Percentiles rank a stretch among this genome's conserved stretches.
Evolutionary conservation across 768 basidiomycete species (phyloP).

Genomic region (Boletus fagicola): DNA sequence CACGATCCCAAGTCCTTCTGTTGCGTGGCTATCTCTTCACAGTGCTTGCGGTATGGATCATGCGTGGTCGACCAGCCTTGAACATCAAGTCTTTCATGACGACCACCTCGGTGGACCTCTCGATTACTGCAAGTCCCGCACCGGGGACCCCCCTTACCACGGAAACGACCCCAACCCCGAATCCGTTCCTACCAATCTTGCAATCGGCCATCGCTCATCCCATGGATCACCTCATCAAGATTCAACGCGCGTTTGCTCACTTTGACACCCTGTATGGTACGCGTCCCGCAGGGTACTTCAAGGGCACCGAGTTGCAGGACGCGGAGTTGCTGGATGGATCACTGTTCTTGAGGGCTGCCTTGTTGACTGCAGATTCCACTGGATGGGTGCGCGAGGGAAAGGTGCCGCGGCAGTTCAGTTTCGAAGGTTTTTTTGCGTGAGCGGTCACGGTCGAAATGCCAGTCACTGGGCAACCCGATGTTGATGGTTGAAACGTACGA

Average conservation of each 20-base stretch:
- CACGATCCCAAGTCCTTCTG: conserved; percentile 23
- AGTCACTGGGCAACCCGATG: too few relatives aligned
- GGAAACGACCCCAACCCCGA: conserved; percentile 27
- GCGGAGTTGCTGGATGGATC: conserved; percentile 37
- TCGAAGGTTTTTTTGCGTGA: conserved; percentile 14
- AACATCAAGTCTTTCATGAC: conserved; percentile 34
- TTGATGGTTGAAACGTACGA: too few relatives aligned
- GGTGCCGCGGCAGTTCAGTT: conserved; percentile 24
- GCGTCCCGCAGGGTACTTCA: conserved; percentile 27
- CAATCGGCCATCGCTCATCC: conserved; percentile 38
- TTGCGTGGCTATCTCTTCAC: conserved; percentile 30
- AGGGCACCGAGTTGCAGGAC: conserved; percentile 30
- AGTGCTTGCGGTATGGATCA: conserved; percentile 30
- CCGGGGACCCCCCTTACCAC: conserved; percentile 5
- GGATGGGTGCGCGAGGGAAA: conserved; percentile 43
- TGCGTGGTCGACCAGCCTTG: conserved; percentile 30
- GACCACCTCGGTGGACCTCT: conserved; percentile 22
- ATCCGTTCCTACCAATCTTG: conserved; percentile 41
- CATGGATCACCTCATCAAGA: conserved; percentile 33
- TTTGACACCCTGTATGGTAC: conserved; percentile 32
- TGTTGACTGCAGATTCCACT: conserved; percentile 31
- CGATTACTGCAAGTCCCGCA: neutral
- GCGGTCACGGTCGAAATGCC: too few relatives aligned
- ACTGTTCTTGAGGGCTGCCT: conserved; percentile 32
- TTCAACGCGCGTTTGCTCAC: conserved; percentile 36